A percentile compares a stretch with the other conserved stretches of the same genome.
These are phyloP conservation scores for Blastobotrys persicus DNA, from an alignment of 1,139 yeast species.

Conservation along the genomic window DNA sequence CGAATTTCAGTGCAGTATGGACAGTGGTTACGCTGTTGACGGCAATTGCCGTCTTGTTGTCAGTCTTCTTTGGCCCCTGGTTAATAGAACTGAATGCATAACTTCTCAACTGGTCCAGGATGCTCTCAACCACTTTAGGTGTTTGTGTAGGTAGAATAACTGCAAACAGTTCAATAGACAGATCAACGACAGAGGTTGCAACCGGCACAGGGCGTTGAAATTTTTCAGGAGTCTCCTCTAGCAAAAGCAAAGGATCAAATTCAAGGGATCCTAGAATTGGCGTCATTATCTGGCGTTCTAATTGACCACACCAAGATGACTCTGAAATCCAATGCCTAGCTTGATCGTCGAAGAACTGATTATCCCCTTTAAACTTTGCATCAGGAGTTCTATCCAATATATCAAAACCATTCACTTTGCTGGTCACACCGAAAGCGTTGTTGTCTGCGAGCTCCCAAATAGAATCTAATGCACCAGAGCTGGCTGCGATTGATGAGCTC, in stretches of 20 bases:
- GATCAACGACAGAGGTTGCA: constrained; percentile 59
- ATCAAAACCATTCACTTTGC: constrained; percentile 29
- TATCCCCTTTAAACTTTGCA: constrained; percentile 11
- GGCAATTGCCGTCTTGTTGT: constrained; percentile 32
- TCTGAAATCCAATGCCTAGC: constrained; percentile 33
- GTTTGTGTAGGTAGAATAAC: constrained; percentile 69
- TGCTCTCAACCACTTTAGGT: constrained; percentile 79
- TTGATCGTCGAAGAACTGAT: constrained; percentile 22
- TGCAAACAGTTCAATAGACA: constrained; percentile 74
- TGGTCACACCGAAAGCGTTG: constrained; percentile 37
- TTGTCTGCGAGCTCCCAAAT: constrained; percentile 38
- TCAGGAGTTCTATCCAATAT: constrained; percentile 19
- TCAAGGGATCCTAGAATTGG: constrained; percentile 30
- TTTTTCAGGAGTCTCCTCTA: not conserved
- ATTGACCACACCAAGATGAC: constrained; percentile 24
- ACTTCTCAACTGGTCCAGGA: constrained; percentile 73
- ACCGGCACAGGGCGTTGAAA: constrained; percentile 27
- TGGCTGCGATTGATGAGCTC: constrained; percentile 37
- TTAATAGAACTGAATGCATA: constrained; percentile 33
- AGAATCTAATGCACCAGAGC: constrained; percentile 34
- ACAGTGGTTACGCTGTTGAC: constrained; percentile 17
- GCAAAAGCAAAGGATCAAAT: constrained; percentile 26
- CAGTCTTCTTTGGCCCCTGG: constrained; percentile 27
- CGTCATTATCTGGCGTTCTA: constrained; percentile 23
- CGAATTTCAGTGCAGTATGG: constrained; percentile 11